A percentile compares a stretch with the other conserved stretches of the same genome.
Conservation (phyloP, 2,329 filamentous ascomycete genomes). For the Akanthomyces lecanii region DNA sequence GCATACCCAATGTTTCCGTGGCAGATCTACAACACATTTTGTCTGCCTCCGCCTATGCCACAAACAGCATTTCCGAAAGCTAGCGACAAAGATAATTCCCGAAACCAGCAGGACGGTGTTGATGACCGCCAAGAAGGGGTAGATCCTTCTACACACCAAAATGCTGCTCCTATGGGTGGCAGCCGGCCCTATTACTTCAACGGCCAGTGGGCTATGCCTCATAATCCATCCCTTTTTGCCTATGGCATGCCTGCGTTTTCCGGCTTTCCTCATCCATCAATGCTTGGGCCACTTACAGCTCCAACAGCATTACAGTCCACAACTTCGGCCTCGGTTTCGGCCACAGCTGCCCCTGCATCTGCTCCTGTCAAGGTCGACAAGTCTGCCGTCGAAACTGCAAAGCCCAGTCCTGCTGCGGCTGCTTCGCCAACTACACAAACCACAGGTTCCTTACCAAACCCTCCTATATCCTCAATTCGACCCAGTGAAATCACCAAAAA, state of each 20-base stretch:
- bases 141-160: conserved; percentile 32
- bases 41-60: conserved; percentile 24
- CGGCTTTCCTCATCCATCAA: conserved; percentile 23
- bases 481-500: conserved; percentile 58
- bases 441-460: conserved; percentile 26
- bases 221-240: conserved; percentile 21
- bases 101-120: conserved; percentile 29
- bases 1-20: conserved; percentile 34
- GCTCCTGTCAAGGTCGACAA: conserved; percentile 14
- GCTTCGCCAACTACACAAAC: conserved; percentile 7
- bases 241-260: conserved; percentile 28
- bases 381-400: not conserved
- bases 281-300: not conserved
- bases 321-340: not conserved
- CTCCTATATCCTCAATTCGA: conserved; percentile 55
- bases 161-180: conserved; percentile 44
- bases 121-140: conserved; percentile 29
- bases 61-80: conserved; percentile 21
- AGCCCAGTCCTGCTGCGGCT: not conserved
- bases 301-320: conserved; percentile 18
- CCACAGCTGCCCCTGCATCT: not conserved
- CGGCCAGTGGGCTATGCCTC: conserved; percentile 41
- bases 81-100: conserved; percentile 23
- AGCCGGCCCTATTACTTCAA: conserved; percentile 43
- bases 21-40: conserved; percentile 35